Conservation (phyloP, 179 eudicot species). For the Silene vulgaris region DNA sequence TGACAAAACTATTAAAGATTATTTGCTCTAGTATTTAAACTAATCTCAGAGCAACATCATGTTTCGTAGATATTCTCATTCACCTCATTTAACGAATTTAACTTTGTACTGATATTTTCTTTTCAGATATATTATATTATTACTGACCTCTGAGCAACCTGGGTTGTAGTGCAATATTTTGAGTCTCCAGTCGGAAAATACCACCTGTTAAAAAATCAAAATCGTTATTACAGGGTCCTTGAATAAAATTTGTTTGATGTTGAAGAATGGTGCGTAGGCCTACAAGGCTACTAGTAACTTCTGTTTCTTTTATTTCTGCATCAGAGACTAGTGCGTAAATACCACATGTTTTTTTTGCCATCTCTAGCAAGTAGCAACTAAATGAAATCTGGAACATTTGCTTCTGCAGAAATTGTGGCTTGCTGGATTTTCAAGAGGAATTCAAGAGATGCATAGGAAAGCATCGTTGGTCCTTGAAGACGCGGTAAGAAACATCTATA, state of each 20-base stretch:
- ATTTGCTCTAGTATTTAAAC: too few relatives aligned
- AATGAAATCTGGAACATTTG: conserved; percentile 18
- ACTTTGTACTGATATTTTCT: background rate
- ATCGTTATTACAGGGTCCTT: too few relatives aligned
- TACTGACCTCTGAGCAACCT: background rate
- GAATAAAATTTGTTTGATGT: too few relatives aligned
- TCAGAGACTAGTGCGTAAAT: background rate
- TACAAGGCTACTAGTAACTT: too few relatives aligned
- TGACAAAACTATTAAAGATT: background rate
- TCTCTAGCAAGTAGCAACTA: conserved; percentile 5
- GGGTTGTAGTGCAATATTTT: background rate
- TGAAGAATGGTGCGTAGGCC: too few relatives aligned
- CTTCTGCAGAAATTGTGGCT: conserved; percentile 90
- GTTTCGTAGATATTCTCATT: too few relatives aligned
- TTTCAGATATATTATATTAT: background rate
- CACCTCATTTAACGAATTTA: background rate
- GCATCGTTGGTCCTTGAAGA: conserved; percentile 97
- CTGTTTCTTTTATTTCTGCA: background rate
- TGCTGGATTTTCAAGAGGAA: conserved; percentile 96
- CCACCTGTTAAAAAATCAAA: background rate
- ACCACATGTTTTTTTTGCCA: background rate
- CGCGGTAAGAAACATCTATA: conserved; percentile 92
- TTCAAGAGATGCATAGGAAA: conserved; percentile 98
- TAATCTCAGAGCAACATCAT: too few relatives aligned
- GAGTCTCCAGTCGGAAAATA: background rate